Evolutionary conservation across 2,329 filamentous ascomycete genomes (phyloP).

Genomic region (Diaporthe citri): DNA sequence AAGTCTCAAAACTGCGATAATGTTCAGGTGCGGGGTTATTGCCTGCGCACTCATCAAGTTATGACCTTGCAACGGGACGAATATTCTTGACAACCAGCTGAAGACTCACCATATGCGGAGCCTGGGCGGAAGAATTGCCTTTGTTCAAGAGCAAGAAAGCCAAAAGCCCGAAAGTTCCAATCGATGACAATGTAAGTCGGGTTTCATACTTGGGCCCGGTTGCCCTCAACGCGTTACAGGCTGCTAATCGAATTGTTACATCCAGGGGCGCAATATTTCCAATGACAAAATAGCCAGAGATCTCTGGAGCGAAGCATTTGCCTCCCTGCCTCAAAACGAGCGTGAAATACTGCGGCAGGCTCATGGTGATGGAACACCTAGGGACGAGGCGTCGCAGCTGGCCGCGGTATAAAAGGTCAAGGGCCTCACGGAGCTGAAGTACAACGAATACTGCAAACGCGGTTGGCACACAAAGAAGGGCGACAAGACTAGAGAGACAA

Average conservation of each 20-base stretch:
- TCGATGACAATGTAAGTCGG: no score
- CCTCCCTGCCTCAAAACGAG: not conserved
- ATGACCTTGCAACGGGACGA: no score
- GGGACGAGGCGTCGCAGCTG: not conserved
- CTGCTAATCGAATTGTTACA: fast-evolving
- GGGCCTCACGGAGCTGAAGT: not conserved
- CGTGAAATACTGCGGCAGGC: not conserved
- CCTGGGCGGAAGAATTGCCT: no score
- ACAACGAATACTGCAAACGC: not conserved
- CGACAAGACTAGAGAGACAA: not conserved
- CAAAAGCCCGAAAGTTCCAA: no score
- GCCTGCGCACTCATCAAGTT: no score
- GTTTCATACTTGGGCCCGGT: no score
- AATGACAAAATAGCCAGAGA: not conserved
- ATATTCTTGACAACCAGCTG: no score
- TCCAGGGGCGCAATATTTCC: not conserved
- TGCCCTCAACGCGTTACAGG: not conserved
- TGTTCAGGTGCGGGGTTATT: no score
- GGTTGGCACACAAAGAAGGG: not conserved
- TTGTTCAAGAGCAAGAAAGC: no score
- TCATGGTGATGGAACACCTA: not conserved
- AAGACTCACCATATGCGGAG: no score
- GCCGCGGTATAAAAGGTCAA: not conserved
- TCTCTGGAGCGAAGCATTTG: not conserved
- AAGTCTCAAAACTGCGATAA: no score